phyloP scores from a whole-genome alignment of 805 yeast genomes.

The Starmerella apicola region DNA sequence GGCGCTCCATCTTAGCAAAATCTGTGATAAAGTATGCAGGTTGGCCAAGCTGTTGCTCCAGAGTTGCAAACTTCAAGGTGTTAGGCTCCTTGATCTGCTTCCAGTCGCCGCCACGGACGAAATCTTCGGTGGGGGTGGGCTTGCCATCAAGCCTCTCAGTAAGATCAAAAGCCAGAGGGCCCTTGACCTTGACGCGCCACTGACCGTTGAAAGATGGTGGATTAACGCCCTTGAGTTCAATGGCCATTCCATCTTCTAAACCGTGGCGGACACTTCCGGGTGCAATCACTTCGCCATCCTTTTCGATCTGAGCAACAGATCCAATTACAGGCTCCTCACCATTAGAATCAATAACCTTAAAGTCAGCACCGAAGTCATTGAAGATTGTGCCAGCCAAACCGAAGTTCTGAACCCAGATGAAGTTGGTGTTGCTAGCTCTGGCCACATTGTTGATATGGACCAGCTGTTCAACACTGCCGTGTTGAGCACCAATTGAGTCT shows the following conservation, averaged over 20 bases:
- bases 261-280: constrained; percentile 89
- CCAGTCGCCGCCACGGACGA: constrained; percentile 75
- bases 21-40: constrained; percentile 80
- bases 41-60: constrained; percentile 48
- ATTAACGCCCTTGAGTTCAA: constrained; percentile 72
- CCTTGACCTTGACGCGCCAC: constrained; percentile 67
- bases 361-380: constrained; percentile 77
- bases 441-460: constrained; percentile 62
- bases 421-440: constrained; percentile 61
- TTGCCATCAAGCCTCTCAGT: constrained; percentile 37
- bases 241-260: constrained; percentile 80
- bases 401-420: constrained; percentile 66
- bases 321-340: constrained; percentile 91
- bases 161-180: constrained; percentile 87
- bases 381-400: constrained; percentile 84
- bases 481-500: constrained; percentile 27
- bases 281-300: constrained; percentile 83
- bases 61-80: constrained; percentile 47
- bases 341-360: constrained; percentile 68
- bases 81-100: constrained; percentile 83
- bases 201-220: constrained; percentile 70
- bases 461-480: constrained; percentile 46
- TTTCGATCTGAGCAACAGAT: constrained; percentile 77
- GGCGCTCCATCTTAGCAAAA: constrained; percentile 88
- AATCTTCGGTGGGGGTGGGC: constrained; percentile 36